Evolutionary conservation across 225 moss, liverwort and hornwort genomes (phyloP), one percentile per base, ranked within the genome.

Genomic region (Marchantia polymorpha): DNA sequence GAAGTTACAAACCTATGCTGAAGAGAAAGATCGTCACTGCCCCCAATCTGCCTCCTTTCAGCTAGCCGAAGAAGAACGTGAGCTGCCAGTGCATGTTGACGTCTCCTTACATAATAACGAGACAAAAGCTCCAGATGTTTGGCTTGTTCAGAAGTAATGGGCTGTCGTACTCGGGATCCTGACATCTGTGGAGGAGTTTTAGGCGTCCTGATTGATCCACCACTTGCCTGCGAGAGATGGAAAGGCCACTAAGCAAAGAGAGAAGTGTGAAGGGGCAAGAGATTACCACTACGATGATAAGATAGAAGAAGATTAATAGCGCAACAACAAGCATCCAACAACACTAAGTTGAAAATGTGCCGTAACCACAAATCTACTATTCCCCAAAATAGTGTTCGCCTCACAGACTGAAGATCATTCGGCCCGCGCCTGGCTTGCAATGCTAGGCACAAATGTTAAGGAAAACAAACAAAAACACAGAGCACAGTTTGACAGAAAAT

Each of bases 1-100:
- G 19, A 50, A 6, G 39, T 27, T 72, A 52, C 66, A 81, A 74
- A 99, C 99, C 99, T 93, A 78, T 91, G 93, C 61, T 95, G 87
- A 85, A 99, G 92, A 64, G 87, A 79, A 54, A 95, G 81, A 68
- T 85, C 88, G 59, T 86, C 83, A 39, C 86, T 88, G 46, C 91
- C 89, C 82, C 91, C 93, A 25, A 86, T 81, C 61, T 99, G 99
- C 60, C 92, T 90, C 75, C 93, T 92, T 74, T 99, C 99, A 68
- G 99, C 99, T 54, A 99, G 91, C 65, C 95, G 91, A 82, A 99
- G 84, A 58, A 99, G 77, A n/a, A 99, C 99, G 82, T 99, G 95
- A 26, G 99, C 99, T 52, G 99, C 99, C 84, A 92, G 95, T 79
- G 99, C 93, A 82, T 99, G 99, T 81, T 95, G 99, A 81, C 93